These are phyloP conservation scores for Lodderomyces pseudojiufengensis DNA, from an alignment of 1,139 yeast genomes.

Conservation along the genomic window DNA sequence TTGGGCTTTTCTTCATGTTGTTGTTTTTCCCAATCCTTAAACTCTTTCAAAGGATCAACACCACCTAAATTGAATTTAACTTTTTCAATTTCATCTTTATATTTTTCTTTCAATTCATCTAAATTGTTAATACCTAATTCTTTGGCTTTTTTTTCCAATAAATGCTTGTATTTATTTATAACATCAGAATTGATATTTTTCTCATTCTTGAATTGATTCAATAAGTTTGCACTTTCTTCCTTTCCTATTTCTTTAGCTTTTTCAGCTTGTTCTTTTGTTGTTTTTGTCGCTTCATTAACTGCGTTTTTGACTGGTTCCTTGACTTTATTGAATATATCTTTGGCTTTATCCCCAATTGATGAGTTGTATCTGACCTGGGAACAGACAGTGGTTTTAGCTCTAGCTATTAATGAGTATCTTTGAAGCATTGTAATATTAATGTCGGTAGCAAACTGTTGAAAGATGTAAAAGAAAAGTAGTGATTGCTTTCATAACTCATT, in stretches of 20 bases:
- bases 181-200: slow-evolving; percentile 11
- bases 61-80: slow-evolving; percentile 55
- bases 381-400: too few relatives aligned
- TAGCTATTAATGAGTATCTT: too few relatives aligned
- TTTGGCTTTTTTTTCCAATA: slow-evolving; percentile 36
- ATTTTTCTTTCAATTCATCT: slow-evolving; percentile 59
- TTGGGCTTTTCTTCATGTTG: slow-evolving; percentile 34
- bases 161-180: slow-evolving; percentile 24
- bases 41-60: slow-evolving; percentile 67
- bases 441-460: too few relatives aligned
- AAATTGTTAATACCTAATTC: slow-evolving; percentile 41
- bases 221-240: neutral
- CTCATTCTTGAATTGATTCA: slow-evolving; percentile 3
- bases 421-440: too few relatives aligned
- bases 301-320: slow-evolving; percentile 1
- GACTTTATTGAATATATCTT: neutral
- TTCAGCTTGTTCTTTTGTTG: slow-evolving; percentile 1
- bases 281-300: neutral
- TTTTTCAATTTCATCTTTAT: slow-evolving; percentile 58
- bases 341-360: too few relatives aligned
- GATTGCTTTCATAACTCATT: too few relatives aligned
- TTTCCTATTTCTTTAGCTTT: neutral
- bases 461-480: too few relatives aligned
- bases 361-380: too few relatives aligned
- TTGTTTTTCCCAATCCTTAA: slow-evolving; percentile 52